A percentile compares a stretch with the other conserved stretches of the same genome.
Evolutionary conservation across 306 rosid species (phyloP).

Genomic region (Sicyos edulis): DNA sequence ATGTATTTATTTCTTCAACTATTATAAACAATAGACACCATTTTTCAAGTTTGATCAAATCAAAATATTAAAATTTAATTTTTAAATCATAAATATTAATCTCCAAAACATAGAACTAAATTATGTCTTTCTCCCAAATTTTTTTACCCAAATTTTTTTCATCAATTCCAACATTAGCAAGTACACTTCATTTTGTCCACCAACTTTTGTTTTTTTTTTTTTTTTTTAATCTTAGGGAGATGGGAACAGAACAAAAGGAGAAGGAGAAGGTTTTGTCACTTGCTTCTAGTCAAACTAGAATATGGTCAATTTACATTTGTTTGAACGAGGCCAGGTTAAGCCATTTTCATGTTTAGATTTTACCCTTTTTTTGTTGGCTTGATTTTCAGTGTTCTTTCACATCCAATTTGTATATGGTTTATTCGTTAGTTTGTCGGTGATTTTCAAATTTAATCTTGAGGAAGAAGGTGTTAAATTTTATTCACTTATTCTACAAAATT

Average conservation of each 20-base stretch:
- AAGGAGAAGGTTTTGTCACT: not conserved
- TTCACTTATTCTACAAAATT: too few relatives aligned
- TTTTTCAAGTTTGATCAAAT: too few relatives aligned
- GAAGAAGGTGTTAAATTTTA: too few relatives aligned
- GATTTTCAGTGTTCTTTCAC: not conserved
- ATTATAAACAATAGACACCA: too few relatives aligned
- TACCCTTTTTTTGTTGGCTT: not conserved
- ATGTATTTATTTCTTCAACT: too few relatives aligned
- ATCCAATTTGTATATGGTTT: not conserved
- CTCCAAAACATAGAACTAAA: too few relatives aligned
- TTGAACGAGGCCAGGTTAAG: not conserved
- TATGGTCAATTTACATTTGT: not conserved
- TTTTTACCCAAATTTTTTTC: too few relatives aligned
- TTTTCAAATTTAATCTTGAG: too few relatives aligned
- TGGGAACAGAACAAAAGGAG: not conserved
- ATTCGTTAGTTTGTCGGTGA: not conserved
- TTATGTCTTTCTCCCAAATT: not conserved
- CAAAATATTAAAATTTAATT: too few relatives aligned
- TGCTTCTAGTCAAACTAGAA: not conserved
- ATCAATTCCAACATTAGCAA: not conserved
- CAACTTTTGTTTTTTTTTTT: not conserved
- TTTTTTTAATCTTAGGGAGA: too few relatives aligned
- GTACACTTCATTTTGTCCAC: not conserved
- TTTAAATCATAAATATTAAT: too few relatives aligned
- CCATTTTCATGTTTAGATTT: constrained; percentile 3